A percentile compares a stretch with the other conserved stretches of the same genome.
Conservation (phyloP, 305 asterid genomes). For the Fraxinus greggii region DNA sequence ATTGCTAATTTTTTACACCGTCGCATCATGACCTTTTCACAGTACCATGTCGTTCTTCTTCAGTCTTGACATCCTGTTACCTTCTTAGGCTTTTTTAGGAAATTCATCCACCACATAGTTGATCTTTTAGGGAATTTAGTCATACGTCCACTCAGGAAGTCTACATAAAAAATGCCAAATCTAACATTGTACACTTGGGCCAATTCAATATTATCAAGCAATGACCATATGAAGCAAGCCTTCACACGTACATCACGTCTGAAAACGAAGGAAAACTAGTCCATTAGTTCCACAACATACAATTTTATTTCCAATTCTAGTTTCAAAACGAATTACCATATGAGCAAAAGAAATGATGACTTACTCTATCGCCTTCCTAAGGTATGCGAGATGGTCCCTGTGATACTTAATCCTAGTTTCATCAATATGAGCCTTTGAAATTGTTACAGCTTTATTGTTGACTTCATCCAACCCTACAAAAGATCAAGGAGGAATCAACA, state of each 20-base stretch:
- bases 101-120: background rate
- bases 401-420: background rate
- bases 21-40: background rate
- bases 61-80: background rate
- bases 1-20: background rate
- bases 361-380: background rate
- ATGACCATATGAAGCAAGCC: constrained; percentile 35
- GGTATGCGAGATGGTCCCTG: background rate
- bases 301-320: too few species aligned
- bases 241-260: constrained; percentile 32
- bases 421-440: background rate
- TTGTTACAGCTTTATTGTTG: background rate
- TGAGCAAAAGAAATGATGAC: background rate
- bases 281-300: background rate
- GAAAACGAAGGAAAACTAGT: background rate
- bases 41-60: background rate
- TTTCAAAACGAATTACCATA: background rate
- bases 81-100: background rate
- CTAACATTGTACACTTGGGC: constrained; percentile 15
- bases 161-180: constrained; percentile 34
- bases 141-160: constrained; percentile 17
- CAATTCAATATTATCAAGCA: constrained; percentile 29
- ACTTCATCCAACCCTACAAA: background rate
- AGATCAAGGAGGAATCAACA: background rate
- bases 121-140: constrained; percentile 28